Percentiles rank a stretch among this genome's conserved stretches.
Conservation (phyloP, 2,329 filamentous ascomycete genomes). For the Arthroderma sp. region DNA sequence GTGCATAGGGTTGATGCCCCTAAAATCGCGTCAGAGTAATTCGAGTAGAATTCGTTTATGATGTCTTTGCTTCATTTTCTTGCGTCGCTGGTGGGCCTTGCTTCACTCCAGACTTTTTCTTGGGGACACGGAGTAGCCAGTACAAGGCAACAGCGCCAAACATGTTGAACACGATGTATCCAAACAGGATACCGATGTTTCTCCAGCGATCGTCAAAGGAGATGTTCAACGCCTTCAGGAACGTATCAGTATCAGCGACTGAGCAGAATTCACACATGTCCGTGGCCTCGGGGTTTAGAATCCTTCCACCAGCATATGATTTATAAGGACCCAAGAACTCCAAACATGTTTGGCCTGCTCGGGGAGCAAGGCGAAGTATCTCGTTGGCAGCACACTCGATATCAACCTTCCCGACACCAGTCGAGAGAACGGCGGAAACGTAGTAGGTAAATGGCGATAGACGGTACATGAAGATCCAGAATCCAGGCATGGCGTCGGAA, state of each 20-base stretch:
- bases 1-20: not conserved
- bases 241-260: constrained; percentile 37
- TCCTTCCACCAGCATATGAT: constrained; percentile 23
- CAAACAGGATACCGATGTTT: constrained; percentile 60
- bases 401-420: constrained; percentile 22
- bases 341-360: constrained; percentile 50
- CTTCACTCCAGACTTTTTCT: constrained; percentile 15
- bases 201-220: constrained; percentile 46
- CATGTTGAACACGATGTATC: constrained; percentile 54
- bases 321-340: constrained; percentile 38
- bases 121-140: constrained; percentile 48
- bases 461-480: constrained; percentile 70
- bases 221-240: constrained; percentile 33
- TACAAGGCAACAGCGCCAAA: constrained; percentile 48
- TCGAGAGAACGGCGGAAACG: constrained; percentile 31
- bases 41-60: not conserved
- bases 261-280: constrained; percentile 40
- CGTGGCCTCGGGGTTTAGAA: constrained; percentile 36
- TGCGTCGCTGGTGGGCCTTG: not conserved
- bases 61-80: constrained; percentile 9
- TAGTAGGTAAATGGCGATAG: constrained; percentile 55
- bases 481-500: constrained; percentile 48
- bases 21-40: not conserved
- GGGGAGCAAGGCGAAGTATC: constrained; percentile 33
- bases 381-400: constrained; percentile 28